Evolutionary conservation across 768 basidiomycete species (phyloP).

Genomic region (Collybia sordida): DNA sequence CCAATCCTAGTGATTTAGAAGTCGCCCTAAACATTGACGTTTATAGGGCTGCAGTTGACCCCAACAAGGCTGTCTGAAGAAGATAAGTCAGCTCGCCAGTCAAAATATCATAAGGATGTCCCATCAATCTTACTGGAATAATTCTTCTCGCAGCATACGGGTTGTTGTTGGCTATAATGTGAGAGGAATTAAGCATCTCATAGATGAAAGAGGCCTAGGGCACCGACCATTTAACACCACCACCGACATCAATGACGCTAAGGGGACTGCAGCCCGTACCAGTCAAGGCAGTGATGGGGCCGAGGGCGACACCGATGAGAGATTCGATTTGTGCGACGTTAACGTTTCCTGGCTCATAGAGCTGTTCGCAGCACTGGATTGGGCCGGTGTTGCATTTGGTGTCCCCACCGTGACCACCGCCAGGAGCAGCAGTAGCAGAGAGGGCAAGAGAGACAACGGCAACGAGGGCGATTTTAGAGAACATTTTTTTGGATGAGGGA

Average conservation of each 20-base stretch:
- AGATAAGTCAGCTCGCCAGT: neutral
- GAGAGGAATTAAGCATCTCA: neutral
- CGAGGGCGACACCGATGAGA: slow-evolving; percentile 11
- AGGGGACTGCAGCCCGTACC: slow-evolving; percentile 16
- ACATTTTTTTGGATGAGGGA: neutral
- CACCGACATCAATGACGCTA: slow-evolving; percentile 1
- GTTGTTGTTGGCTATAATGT: slow-evolving; percentile 7
- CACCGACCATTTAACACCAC: slow-evolving; percentile 14
- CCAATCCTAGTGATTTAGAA: too few relatives aligned
- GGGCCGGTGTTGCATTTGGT: slow-evolving; percentile 15
- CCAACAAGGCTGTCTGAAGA: neutral
- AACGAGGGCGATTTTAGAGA: slow-evolving; percentile 10
- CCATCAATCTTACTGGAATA: slow-evolving; percentile 13
- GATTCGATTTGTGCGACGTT: neutral
- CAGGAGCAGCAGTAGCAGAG: neutral
- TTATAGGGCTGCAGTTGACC: too few relatives aligned
- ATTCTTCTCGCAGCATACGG: slow-evolving; percentile 21
- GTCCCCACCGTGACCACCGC: neutral
- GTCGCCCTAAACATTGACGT: too few relatives aligned
- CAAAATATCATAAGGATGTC: too few relatives aligned
- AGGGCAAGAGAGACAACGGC: slow-evolving; percentile 4
- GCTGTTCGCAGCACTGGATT: slow-evolving; percentile 18
- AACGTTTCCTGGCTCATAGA: slow-evolving; percentile 3
- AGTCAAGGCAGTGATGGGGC: slow-evolving; percentile 11
- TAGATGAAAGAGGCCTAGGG: neutral